phyloP scores from a whole-genome alignment of 1,139 yeast species.

The Pichia sp. region DNA sequence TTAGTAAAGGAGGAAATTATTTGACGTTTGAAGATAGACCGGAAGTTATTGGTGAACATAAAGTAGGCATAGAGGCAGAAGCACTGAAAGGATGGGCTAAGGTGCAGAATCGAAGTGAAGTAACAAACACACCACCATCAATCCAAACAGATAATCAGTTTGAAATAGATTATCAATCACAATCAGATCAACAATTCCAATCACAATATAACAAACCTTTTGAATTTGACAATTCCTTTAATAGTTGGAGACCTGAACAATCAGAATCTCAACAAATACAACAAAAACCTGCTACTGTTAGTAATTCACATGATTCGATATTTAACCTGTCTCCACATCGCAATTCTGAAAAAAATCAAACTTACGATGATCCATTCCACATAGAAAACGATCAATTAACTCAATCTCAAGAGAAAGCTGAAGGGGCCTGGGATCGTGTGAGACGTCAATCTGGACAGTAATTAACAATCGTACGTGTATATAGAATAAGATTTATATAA shows the following conservation, averaged over 20 bases:
- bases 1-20: conserved; percentile 6
- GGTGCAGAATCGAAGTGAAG: background rate
- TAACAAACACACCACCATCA: background rate
- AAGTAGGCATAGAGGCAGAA: conserved; percentile 5
- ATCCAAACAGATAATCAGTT: background rate
- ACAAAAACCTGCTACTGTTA: background rate
- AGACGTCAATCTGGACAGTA: conserved; percentile 8
- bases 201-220: conserved; percentile 8
- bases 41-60: conserved; percentile 5
- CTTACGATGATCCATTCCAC: background rate
- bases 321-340: no score
- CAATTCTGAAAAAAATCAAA: background rate
- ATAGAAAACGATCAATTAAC: conserved; percentile 3
- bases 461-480: no score
- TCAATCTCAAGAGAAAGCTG: conserved; percentile 2
- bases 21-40: conserved; percentile 6
- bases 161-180: background rate
- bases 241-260: background rate
- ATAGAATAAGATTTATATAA: no score
- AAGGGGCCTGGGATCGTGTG: conserved; percentile 16
- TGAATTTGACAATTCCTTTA: conserved; percentile 1
- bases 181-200: background rate
- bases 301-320: conserved; percentile 8
- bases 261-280: background rate
- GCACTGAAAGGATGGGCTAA: background rate